phyloP scores from a whole-genome alignment of 352 stramenopile genomes.

The Phytophthora quininea region DNA sequence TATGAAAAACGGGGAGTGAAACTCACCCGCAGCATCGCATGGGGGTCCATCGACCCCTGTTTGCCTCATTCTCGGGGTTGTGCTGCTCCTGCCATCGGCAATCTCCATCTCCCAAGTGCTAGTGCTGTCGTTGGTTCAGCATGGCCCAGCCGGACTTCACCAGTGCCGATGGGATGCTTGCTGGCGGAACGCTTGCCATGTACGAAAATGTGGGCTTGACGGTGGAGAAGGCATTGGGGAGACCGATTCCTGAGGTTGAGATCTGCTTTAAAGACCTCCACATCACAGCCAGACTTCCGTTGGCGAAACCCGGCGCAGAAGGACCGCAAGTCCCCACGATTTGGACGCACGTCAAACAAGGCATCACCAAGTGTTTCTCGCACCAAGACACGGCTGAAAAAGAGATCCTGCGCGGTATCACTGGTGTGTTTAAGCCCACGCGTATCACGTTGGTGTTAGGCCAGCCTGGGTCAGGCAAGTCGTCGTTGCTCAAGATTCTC shows the following conservation, averaged over 20 bases:
- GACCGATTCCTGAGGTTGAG: conserved; percentile 47
- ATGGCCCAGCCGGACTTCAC: conserved; percentile 20
- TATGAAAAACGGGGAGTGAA: too few species aligned
- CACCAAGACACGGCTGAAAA: conserved; percentile 22
- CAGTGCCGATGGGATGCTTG: conserved; percentile 49
- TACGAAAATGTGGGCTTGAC: conserved; percentile 42
- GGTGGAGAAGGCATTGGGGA: conserved; percentile 39
- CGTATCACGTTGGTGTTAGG: conserved; percentile 42
- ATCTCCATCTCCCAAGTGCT: not conserved
- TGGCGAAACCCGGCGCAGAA: conserved; percentile 5
- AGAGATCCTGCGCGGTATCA: conserved; percentile 29
- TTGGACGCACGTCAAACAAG: conserved; percentile 10
- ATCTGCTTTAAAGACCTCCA: conserved; percentile 54
- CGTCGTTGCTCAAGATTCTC: conserved; percentile 32
- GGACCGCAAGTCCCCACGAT: conserved; percentile 22
- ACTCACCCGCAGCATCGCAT: too few species aligned
- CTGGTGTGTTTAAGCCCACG: conserved; percentile 31
- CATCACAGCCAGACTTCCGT: conserved; percentile 27
- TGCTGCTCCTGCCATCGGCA: not conserved
- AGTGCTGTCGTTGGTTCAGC: not conserved
- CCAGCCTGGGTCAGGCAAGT: conserved; percentile 39
- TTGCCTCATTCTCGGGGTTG: conserved; percentile 14
- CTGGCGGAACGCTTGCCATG: conserved; percentile 46
- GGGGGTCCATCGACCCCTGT: too few species aligned
- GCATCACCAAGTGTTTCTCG: conserved; percentile 4